Evolutionary conservation across 163 green algal species (phyloP), one percentile per base, ranked within the genome.

Genomic region (Scenedesmus sp.): DNA sequence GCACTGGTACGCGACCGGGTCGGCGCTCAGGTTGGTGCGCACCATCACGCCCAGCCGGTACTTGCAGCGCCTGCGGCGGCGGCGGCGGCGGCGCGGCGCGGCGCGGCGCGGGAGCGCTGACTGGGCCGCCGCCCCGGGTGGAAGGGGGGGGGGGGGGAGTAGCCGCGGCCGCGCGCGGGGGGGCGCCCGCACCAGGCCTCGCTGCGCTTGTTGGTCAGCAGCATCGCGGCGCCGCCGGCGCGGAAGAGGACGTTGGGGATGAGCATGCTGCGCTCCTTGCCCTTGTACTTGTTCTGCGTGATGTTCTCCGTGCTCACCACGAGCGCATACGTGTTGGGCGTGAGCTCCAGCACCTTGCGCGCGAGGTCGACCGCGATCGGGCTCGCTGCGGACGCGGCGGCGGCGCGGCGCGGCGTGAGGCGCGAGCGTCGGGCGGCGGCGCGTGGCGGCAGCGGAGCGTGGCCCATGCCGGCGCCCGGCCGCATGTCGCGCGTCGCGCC

Each of bases 281-380:
- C 80, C 66, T 83, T 77, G 74, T 86, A 86, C 73, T 74, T 85
- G 70, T 91, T 91, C 66, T 91, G 86, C 3, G 96, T 99, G 82
- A 99, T 98, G 88, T 99, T 99, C 89, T 99, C 96, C 0, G 95
- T 99, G 60, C 83, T 94, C 10, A 99, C 86, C 1, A 99, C 95
- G 24, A 99, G 76, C 0, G 91, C 93, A 39, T 90, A 92, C 2
- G 87, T 87, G 70, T 87, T 83, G 22, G 91, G 88, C 78, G 95
- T 88, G 58, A 97, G 87, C 92, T 97, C 90, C 70, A 92, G 81
- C 84, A 98, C 78, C 86, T 93, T 83, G 36, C 85, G 80, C 4
- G 89, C 89, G 36, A 96, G 82, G 85, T 96, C 90, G 22, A 96
- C 86, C 13, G 89, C 78, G 42, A 96, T 93, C 20, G 60, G 48